phyloP scores from a whole-genome alignment of 2,329 filamentous ascomycete genomes.

The Diaporthe citrichinensis region DNA sequence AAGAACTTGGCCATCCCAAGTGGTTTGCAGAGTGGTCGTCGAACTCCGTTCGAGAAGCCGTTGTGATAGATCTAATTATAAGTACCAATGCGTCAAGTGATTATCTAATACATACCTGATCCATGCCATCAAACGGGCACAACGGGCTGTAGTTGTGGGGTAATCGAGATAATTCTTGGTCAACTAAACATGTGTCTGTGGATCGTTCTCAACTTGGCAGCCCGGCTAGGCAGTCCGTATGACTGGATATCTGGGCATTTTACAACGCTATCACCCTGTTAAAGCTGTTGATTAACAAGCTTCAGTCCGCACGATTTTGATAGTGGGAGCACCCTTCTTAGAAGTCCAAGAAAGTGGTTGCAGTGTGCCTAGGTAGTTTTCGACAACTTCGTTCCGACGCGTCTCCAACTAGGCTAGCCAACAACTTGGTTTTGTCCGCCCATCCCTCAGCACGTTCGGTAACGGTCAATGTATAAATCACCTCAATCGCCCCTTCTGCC shows the following conservation, averaged over 20 bases:
- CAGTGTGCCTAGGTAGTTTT: background rate
- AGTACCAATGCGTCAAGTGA: background rate
- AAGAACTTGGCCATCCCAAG: conserved; percentile 44
- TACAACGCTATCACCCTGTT: background rate
- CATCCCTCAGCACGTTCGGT: background rate
- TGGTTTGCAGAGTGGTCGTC: conserved; percentile 37
- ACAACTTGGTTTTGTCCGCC: background rate
- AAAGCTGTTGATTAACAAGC: background rate
- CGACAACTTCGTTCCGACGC: background rate
- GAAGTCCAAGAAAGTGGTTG: background rate
- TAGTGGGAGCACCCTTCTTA: background rate
- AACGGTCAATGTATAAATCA: background rate
- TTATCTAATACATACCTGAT: conserved; percentile 4
- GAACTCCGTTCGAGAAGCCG: conserved; percentile 41
- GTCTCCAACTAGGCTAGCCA: background rate
- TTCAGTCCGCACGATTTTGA: background rate
- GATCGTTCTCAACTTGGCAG: background rate
- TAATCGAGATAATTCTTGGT: background rate
- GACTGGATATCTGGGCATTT: background rate
- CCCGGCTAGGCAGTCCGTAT: background rate
- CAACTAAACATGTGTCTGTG: background rate
- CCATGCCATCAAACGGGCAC: background rate
- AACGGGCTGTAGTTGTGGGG: background rate
- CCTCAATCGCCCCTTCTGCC: too few relatives aligned
- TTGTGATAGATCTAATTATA: conserved; percentile 31